Conservation (phyloP, 1,284 basidiomycete genomes). For the Sanghuangporus sanghuang region DNA sequence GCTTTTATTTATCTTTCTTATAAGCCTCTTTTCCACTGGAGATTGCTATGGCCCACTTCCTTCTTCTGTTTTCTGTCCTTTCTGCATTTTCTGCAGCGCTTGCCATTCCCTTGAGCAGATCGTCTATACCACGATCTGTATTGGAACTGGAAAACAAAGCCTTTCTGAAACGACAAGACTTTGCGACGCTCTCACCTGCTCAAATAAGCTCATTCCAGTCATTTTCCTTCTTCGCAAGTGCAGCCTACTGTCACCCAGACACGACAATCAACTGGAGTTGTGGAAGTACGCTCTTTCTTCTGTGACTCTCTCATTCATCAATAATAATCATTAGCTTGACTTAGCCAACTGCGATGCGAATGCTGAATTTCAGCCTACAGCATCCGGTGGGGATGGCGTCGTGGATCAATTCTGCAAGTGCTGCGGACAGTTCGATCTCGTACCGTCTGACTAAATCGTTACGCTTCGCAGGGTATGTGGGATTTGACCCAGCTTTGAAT, state of each 20-base stretch:
- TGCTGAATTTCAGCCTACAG: constrained; percentile 21
- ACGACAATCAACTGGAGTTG: constrained; percentile 40
- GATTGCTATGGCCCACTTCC: neutral
- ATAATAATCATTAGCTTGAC: neutral
- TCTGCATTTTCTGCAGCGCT: neutral
- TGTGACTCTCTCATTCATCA: neutral
- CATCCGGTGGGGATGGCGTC: constrained; percentile 22
- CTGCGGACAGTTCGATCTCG: neutral
- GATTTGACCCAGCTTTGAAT: constrained; percentile 22
- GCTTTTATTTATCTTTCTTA: neutral
- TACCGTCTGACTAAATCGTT: neutral
- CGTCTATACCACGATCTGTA: neutral
- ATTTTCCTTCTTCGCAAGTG: constrained; percentile 46
- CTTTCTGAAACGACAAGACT: neutral
- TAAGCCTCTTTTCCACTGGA: neutral
- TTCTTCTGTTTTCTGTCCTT: neutral
- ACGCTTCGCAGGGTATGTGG: constrained; percentile 24
- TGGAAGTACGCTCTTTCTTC: constrained; percentile 30
- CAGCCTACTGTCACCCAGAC: constrained; percentile 43
- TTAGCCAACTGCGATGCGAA: constrained; percentile 28
- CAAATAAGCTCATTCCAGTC: constrained; percentile 36
- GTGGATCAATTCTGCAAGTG: constrained; percentile 23
- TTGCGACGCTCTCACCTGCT: constrained; percentile 30
- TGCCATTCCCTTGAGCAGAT: neutral
- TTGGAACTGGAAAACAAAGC: neutral